phyloP scores from a whole-genome alignment of 192 early-diverging fungal species.

The Coemansia sp. region DNA sequence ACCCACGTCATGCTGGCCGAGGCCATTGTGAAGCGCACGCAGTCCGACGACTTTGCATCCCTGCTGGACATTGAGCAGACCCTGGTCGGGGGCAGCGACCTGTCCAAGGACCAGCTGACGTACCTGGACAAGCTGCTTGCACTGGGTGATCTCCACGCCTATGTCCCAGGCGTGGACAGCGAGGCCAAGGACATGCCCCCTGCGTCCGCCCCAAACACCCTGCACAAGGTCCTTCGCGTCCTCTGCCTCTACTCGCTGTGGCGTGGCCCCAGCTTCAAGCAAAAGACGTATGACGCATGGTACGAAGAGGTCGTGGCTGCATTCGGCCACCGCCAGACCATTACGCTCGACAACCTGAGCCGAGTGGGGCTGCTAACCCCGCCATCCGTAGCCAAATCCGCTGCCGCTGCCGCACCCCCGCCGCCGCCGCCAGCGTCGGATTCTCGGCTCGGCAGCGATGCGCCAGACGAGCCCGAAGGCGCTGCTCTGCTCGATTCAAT shows the following conservation, averaged over 20 bases:
- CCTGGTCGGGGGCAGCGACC: constrained; percentile 17
- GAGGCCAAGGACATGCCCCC: constrained; percentile 12
- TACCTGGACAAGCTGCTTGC: constrained; percentile 80
- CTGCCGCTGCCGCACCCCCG: constrained; percentile 38
- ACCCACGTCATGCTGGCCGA: constrained; percentile 60
- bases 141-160: constrained; percentile 72
- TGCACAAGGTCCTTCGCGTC: constrained; percentile 67
- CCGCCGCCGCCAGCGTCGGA: neutral
- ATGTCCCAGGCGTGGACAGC: constrained; percentile 42
- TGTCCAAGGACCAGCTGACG: constrained; percentile 16
- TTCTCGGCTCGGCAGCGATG: too few relatives aligned
- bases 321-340: constrained; percentile 85
- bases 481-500: constrained; percentile 11
- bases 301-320: constrained; percentile 81
- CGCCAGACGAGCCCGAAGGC: neutral
- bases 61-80: constrained; percentile 86
- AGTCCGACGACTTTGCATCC: constrained; percentile 73
- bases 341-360: constrained; percentile 77
- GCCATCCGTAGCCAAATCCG: constrained; percentile 33
- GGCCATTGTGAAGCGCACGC: constrained; percentile 71
- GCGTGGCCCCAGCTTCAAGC: constrained; percentile 69
- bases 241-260: constrained; percentile 80
- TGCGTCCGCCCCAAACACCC: constrained; percentile 17
- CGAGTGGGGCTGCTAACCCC: constrained; percentile 59
- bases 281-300: constrained; percentile 76